A percentile compares a stretch with the other conserved stretches of the same genome.
These are phyloP conservation scores for Vaucheria bursata DNA, from an alignment of 352 stramenopile species.

Conservation along the genomic window DNA sequence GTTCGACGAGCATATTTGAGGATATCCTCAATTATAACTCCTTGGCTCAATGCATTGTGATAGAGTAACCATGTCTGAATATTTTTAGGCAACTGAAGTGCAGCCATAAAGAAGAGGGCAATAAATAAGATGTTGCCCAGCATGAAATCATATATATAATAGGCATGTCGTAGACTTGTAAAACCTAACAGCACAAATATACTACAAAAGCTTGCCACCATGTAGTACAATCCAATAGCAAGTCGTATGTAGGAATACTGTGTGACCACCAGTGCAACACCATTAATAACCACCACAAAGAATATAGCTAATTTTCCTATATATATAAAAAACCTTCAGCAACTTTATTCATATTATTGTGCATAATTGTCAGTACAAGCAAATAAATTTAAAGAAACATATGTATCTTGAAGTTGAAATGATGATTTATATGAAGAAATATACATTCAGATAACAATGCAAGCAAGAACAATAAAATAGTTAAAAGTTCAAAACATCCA, in stretches of 20 bases:
- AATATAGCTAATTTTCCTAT: neutral
- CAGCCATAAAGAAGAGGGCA: constrained; percentile 76
- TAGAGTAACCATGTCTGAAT: constrained; percentile 90
- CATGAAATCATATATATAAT: constrained; percentile 84
- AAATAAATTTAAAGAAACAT: too few species aligned
- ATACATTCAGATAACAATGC: too few species aligned
- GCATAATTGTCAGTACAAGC: too few species aligned
- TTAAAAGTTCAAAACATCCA: too few species aligned
- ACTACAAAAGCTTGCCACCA: constrained; percentile 73
- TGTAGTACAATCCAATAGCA: constrained; percentile 81
- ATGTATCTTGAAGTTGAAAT: too few species aligned
- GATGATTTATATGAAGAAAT: too few species aligned
- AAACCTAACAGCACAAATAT: constrained; percentile 65
- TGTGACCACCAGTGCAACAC: neutral
- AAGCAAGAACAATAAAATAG: too few species aligned
- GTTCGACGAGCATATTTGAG: constrained; percentile 68
- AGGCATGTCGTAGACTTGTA: constrained; percentile 56
- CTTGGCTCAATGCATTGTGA: constrained; percentile 89
- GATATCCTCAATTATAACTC: constrained; percentile 94
- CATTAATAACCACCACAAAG: neutral
- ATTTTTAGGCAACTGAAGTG: constrained; percentile 53
- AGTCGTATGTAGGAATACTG: constrained; percentile 19
- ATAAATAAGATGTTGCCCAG: constrained; percentile 81
- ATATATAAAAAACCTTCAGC: neutral
- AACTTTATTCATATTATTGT: too few species aligned